These are phyloP conservation scores for Ashbya aceris DNA, from an alignment of 1,139 yeast species.

Conservation along the genomic window DNA sequence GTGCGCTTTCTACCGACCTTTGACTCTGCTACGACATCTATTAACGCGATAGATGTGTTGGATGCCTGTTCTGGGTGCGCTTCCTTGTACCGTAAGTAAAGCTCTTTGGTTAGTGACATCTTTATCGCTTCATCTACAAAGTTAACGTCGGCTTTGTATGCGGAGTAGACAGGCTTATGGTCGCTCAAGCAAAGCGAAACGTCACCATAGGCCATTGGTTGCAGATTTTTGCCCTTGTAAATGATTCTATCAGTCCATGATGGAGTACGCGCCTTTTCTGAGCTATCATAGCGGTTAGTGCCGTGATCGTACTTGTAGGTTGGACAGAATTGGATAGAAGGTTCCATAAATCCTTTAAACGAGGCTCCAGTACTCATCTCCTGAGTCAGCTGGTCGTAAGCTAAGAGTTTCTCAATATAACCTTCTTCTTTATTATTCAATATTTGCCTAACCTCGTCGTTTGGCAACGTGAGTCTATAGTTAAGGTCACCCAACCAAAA, in stretches of 20 bases:
- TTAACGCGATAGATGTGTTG: slow-evolving; percentile 9
- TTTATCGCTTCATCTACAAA: slow-evolving; percentile 53
- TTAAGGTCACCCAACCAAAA: slow-evolving; percentile 93
- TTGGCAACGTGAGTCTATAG: slow-evolving; percentile 63
- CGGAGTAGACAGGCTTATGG: slow-evolving; percentile 84
- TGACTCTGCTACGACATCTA: slow-evolving; percentile 22
- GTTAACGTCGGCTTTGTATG: slow-evolving; percentile 55
- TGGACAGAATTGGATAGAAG: slow-evolving; percentile 69
- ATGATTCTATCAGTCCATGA: slow-evolving; percentile 95
- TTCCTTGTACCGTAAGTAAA: slow-evolving; percentile 43
- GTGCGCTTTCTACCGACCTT: slow-evolving; percentile 26
- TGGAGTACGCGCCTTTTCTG: slow-evolving; percentile 88
- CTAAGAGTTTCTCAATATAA: slow-evolving; percentile 43
- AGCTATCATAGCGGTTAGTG: slow-evolving; percentile 63
- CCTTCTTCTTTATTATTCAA: slow-evolving; percentile 38
- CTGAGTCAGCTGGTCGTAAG: slow-evolving; percentile 63
- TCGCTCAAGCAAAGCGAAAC: slow-evolving; percentile 64
- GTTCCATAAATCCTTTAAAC: slow-evolving; percentile 67
- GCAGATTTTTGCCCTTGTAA: slow-evolving; percentile 45
- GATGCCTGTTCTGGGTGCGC: slow-evolving; percentile 22
- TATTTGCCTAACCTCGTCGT: slow-evolving; percentile 51
- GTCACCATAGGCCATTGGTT: slow-evolving; percentile 52
- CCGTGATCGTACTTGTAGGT: slow-evolving; percentile 92
- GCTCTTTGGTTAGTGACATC: slow-evolving; percentile 39
- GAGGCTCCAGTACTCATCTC: slow-evolving; percentile 69